Base-by-base conservation (phyloP, 2,329 filamentous ascomycete species). In the Beauveria scarabaeidicola region DNA sequence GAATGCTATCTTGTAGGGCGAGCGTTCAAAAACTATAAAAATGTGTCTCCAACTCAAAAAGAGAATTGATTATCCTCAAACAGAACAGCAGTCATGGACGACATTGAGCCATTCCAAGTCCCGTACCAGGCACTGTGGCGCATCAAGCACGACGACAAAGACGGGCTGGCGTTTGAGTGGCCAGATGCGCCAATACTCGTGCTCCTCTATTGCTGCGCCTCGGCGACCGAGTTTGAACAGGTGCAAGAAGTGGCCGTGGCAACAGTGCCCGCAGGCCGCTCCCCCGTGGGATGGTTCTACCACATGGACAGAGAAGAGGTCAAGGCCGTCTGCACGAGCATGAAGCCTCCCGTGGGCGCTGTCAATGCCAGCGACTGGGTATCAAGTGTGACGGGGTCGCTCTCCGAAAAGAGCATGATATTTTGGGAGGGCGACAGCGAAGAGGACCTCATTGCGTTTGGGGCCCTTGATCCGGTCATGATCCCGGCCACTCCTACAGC, bases 61-160 rank as follows among this genome's bases (percentile, higher is more conserved):
- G 9, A 11, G 1, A 32, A 32, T 32, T 32, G 3, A 11, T 32
- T 10, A 32, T 11, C 29, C 32, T 13, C 38, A 5, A 9, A 9
- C 15, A 36, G 6, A 19, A 27, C 29, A 17, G 25, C 15, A 50
- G 5, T n/a, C 23, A 58, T 52, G 55, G 38, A 44, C 5, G n/a
- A 51, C 7, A 13, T 40, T 46, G 46, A 50, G 23, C 25, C 11
- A 2, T 32, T 56, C 15, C 23, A 56, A 32, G 23, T 40, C 9
- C 53, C 53, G 48, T 52, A 44, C 25, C 56, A 59, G 40, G 13
- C 56, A 11, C 19, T 59, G 13, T 52, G 56, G 56, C 56, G 40
- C 40, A 40, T 43, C 38, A 44, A 59, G 27, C 40, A 59, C 25
- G 5, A 59, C 19, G 48, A 19, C n/a, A 15, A 44, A n/a, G 48